phyloP scores from a whole-genome alignment of 352 stramenopile genomes.

The Phytophthora melonis region DNA sequence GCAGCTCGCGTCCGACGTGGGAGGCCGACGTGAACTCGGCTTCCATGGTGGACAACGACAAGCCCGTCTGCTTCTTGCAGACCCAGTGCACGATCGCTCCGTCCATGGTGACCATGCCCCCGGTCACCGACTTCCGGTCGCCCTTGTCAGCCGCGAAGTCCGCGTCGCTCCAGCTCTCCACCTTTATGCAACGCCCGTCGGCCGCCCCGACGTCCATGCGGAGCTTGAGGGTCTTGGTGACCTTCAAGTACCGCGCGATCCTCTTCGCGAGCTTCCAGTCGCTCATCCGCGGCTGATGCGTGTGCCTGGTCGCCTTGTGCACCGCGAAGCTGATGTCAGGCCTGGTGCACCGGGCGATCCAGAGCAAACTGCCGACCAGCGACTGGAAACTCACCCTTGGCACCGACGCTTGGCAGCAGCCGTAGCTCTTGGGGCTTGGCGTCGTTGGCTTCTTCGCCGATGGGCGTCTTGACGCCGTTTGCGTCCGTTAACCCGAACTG shows the following conservation, averaged over 20 bases:
- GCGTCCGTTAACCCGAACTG: conserved; percentile 27
- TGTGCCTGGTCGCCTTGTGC: too few species aligned
- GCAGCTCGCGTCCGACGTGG: conserved; percentile 8
- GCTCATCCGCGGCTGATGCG: conserved; percentile 13
- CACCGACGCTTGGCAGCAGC: conserved; percentile 4
- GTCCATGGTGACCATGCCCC: too few species aligned
- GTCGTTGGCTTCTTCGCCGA: conserved; percentile 17
- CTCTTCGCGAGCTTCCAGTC: conserved; percentile 31
- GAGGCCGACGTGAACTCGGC: conserved; percentile 12
- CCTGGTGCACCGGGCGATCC: conserved; percentile 40
- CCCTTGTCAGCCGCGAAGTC: too few species aligned
- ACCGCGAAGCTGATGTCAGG: conserved; percentile 41
- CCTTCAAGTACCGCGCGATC: conserved; percentile 30
- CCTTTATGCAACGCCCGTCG: too few species aligned
- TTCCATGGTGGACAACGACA: too few species aligned
- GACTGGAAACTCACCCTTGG: conserved; percentile 36
- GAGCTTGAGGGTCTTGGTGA: conserved; percentile 19
- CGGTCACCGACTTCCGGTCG: too few species aligned
- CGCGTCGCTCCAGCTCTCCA: too few species aligned
- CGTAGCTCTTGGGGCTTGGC: conserved; percentile 1
- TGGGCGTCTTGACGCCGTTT: conserved; percentile 25
- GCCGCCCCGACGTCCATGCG: conserved; percentile 24
- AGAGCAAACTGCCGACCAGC: conserved; percentile 42
- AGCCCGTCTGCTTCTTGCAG: too few species aligned
- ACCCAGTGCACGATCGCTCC: too few species aligned